These are phyloP conservation scores for Metschnikowia corniflorae DNA, from an alignment of 805 yeast genomes.

Conservation along the genomic window DNA sequence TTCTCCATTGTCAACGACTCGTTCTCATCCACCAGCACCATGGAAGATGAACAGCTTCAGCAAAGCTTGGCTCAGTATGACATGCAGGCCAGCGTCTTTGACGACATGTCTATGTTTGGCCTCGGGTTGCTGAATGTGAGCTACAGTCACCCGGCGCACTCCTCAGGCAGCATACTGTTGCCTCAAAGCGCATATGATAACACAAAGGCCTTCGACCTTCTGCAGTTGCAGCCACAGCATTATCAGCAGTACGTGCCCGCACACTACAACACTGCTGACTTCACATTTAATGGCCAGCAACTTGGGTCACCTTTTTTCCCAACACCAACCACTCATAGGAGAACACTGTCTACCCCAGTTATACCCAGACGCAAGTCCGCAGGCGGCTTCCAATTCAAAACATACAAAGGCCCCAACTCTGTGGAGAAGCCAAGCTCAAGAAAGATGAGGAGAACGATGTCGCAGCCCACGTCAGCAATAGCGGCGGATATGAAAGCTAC, in stretches of 20 bases:
- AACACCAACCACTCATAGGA: conserved; percentile 16
- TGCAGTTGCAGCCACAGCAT: neutral
- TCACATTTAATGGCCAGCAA: conserved; percentile 1
- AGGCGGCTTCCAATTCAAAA: conserved; percentile 27
- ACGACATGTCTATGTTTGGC: conserved; percentile 19
- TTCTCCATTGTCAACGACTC: conserved; percentile 11
- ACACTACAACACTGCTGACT: neutral
- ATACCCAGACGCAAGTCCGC: conserved; percentile 19
- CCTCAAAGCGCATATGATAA: neutral
- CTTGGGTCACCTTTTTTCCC: conserved; percentile 3
- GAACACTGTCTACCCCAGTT: conserved; percentile 27
- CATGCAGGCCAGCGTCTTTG: conserved; percentile 6
- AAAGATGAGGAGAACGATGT: conserved; percentile 6
- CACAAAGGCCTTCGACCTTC: neutral
- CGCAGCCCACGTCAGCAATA: conserved; percentile 7
- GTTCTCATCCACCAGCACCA: neutral
- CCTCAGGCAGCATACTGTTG: neutral
- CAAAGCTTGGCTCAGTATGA: conserved; percentile 6
- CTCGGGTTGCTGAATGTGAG: conserved; percentile 30
- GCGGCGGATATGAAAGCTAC: neutral
- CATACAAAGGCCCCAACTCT: conserved; percentile 27
- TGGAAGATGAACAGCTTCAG: conserved; percentile 6
- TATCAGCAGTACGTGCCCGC: neutral
- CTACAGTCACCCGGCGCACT: conserved; percentile 7
- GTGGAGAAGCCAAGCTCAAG: conserved; percentile 17